Percentiles rank a stretch among this genome's conserved stretches.
phyloP scores from a whole-genome alignment of 1,139 yeast genomes.

The Lodderomyces elongisporus region DNA sequence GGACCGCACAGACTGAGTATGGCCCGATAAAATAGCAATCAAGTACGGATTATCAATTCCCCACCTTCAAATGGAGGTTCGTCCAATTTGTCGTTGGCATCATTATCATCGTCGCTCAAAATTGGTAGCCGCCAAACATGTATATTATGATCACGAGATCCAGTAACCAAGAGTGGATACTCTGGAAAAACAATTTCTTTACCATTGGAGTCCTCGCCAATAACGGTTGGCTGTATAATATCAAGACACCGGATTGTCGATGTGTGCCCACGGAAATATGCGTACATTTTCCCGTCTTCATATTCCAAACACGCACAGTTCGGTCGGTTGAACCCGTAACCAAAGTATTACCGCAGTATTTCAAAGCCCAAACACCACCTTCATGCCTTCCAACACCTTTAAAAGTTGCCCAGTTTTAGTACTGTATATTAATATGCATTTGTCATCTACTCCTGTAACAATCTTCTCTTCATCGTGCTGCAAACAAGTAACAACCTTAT shows the following conservation, averaged over 20 bases:
- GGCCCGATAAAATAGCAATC: constrained; percentile 76
- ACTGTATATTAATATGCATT: constrained; percentile 74
- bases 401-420: constrained; percentile 66
- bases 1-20: constrained; percentile 81
- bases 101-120: constrained; percentile 31
- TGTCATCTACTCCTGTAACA: constrained; percentile 90
- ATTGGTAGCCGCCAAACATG: constrained; percentile 85
- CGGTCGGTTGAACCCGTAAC: constrained; percentile 93
- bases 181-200: constrained; percentile 60
- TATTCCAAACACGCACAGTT: constrained; percentile 84
- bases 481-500: constrained; percentile 85
- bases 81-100: too few species aligned
- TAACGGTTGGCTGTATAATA: constrained; percentile 62
- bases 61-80: constrained; percentile 38
- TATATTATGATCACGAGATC: constrained; percentile 85
- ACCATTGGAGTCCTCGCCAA: constrained; percentile 58
- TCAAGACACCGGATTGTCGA: constrained; percentile 91
- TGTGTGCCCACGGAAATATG: constrained; percentile 85
- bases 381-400: constrained; percentile 83
- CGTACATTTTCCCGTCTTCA: constrained; percentile 67
- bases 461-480: constrained; percentile 90
- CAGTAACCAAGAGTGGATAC: constrained; percentile 69
- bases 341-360: constrained; percentile 75
- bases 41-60: constrained; percentile 60
- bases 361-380: constrained; percentile 98